phyloP scores from a whole-genome alignment of 2,329 filamentous ascomycete species.

The Aspergillus sp. region DNA sequence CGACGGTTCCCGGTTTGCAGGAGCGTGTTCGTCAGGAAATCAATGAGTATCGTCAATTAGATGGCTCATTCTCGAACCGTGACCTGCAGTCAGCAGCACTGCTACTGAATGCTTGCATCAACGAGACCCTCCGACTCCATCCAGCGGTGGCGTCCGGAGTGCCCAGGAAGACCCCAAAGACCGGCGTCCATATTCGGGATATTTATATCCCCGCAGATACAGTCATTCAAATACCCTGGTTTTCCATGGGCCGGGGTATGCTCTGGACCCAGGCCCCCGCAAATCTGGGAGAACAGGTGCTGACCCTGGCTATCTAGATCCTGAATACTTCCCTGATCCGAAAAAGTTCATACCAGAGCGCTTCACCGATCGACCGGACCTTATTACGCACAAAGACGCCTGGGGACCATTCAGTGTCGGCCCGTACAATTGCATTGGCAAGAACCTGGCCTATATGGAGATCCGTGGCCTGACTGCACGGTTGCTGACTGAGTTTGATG shows the following conservation, averaged over 20 bases:
- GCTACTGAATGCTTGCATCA: slow-evolving; percentile 3
- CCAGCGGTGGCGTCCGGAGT: slow-evolving; percentile 1
- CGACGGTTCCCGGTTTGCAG: not conserved
- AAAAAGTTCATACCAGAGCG: slow-evolving; percentile 6
- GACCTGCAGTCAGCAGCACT: not conserved
- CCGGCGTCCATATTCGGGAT: not conserved
- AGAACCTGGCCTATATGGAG: not conserved
- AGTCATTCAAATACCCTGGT: not conserved
- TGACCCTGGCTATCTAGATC: no score
- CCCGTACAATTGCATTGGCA: not conserved
- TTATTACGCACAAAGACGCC: not conserved
- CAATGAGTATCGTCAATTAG: no score
- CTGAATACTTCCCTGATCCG: not conserved
- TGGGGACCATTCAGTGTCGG: slow-evolving; percentile 1
- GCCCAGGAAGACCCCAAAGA: not conserved
- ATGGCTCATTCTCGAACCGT: not conserved
- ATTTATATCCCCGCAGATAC: slow-evolving; percentile 3
- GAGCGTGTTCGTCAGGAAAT: not conserved
- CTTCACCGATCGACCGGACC: slow-evolving; percentile 1
- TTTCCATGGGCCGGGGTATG: slow-evolving; percentile 1
- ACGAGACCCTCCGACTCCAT: slow-evolving; percentile 2
- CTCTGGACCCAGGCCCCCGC: not conserved
- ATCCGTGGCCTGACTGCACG: no score
- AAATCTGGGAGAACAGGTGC: not conserved
- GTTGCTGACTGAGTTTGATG: no score